Percentiles rank a stretch among this genome's conserved stretches.
These are phyloP conservation scores for Penicillium sclerotigenum DNA, from an alignment of 2,329 filamentous ascomycete genomes.

Conservation along the genomic window DNA sequence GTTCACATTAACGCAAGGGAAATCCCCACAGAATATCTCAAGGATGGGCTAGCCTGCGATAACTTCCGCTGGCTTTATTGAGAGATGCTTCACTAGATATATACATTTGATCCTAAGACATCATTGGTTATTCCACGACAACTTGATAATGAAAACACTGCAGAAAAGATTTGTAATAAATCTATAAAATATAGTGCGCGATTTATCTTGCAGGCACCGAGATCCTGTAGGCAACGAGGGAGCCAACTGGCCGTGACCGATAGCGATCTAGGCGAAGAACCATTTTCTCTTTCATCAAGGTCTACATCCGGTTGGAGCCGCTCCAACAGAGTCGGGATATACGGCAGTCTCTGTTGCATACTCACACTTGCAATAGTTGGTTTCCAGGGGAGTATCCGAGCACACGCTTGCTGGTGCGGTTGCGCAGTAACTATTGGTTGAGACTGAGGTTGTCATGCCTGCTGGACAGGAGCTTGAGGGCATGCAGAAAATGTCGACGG, in stretches of 20 bases:
- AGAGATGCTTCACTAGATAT: conserved; percentile 46
- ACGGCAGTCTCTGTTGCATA: conserved; percentile 17
- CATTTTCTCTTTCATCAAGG: background rate
- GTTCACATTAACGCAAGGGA: conserved; percentile 52
- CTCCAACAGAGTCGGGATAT: conserved; percentile 18
- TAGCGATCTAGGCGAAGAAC: too few species aligned
- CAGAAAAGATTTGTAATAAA: background rate
- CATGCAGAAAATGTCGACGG: conserved; percentile 25
- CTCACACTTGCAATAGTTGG: conserved; percentile 19
- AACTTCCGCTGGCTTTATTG: conserved; percentile 54
- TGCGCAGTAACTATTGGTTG: conserved; percentile 19
- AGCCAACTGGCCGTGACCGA: background rate
- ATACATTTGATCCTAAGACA: too few species aligned
- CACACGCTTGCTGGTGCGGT: conserved; percentile 16
- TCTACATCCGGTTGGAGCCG: conserved; percentile 20
- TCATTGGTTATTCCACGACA: background rate
- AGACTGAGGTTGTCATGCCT: conserved; percentile 24
- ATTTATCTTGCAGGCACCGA: too few species aligned
- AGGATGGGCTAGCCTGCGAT: conserved; percentile 49
- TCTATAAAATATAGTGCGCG: too few species aligned
- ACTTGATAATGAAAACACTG: background rate
- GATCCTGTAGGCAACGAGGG: too few species aligned
- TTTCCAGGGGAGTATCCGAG: conserved; percentile 9
- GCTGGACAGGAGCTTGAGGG: conserved; percentile 21
- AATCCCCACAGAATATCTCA: conserved; percentile 51